Evolutionary conservation across 208 protist species (phyloP).

Genomic region (Wallacemonas sp.): DNA sequence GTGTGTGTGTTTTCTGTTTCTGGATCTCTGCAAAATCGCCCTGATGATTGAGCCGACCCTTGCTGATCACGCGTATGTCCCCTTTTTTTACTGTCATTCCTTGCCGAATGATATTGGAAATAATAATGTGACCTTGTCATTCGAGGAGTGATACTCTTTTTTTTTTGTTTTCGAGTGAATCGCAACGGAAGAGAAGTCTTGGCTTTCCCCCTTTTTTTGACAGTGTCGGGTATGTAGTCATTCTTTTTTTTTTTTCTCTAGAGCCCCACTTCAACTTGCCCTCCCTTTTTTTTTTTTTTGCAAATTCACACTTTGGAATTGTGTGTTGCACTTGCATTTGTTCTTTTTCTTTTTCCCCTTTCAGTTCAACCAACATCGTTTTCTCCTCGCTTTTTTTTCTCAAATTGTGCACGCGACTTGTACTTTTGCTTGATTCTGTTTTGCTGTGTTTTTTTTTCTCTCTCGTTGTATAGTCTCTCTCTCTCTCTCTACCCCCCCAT

Average conservation of each 20-base stretch:
- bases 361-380: not conserved
- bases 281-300: not conserved
- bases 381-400: not conserved
- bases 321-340: too few species aligned
- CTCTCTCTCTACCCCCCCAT: too few species aligned
- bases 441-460: not conserved
- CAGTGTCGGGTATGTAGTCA: not conserved
- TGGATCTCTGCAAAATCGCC: too few species aligned
- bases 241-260: not conserved
- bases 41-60: too few species aligned
- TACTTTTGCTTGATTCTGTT: too few species aligned
- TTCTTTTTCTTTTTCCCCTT: not conserved
- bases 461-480: too few species aligned
- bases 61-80: not conserved
- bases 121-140: too few species aligned
- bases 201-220: not conserved
- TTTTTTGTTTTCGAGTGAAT: conserved; percentile 5
- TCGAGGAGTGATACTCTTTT: not conserved
- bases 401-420: too few species aligned
- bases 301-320: not conserved
- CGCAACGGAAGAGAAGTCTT: too few species aligned
- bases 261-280: not conserved
- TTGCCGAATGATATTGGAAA: too few species aligned
- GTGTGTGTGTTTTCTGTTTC: too few species aligned
- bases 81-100: too few species aligned